phyloP scores from a whole-genome alignment of 2,329 filamentous ascomycete species.

The Ceratocystis ficicola region DNA sequence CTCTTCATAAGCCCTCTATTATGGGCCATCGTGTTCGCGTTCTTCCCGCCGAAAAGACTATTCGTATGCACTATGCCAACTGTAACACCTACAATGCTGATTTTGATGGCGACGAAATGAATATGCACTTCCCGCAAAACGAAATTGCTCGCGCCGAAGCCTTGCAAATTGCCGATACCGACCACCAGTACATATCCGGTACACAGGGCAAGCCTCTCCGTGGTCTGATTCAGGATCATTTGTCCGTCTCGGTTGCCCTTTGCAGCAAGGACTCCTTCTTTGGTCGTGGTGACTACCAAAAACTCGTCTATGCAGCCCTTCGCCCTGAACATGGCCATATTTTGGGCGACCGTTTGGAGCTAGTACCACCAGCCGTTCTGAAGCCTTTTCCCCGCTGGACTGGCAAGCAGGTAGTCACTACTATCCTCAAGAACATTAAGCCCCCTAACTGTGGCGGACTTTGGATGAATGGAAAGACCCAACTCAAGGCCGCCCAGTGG shows the following conservation, averaged over 20 bases:
- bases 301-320: constrained; percentile 82
- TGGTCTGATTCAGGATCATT: constrained; percentile 96
- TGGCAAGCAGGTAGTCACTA: constrained; percentile 90
- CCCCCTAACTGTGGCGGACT: constrained; percentile 64
- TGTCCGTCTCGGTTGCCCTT: constrained; percentile 84
- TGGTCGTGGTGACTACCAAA: constrained; percentile 74
- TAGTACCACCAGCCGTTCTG: constrained; percentile 67
- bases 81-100: constrained; percentile 99
- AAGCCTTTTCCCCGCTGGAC: constrained; percentile 81
- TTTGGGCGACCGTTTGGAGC: constrained; percentile 65
- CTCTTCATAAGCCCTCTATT: constrained; percentile 95
- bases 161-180: constrained; percentile 84
- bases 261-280: constrained; percentile 90
- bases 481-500: constrained; percentile 71
- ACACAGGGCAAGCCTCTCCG: constrained; percentile 87
- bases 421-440: constrained; percentile 82
- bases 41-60: constrained; percentile 85
- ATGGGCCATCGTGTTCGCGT: constrained; percentile 95
- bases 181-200: constrained; percentile 90
- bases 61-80: constrained; percentile 99
- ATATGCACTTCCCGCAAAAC: constrained; percentile 98
- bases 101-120: constrained; percentile 99
- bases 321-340: constrained; percentile 86
- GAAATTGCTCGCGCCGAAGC: constrained; percentile 89
- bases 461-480: constrained; percentile 66